Evolutionary conservation across 345 rosid species (phyloP).

Genomic region (Bretschneidera sinensis): DNA sequence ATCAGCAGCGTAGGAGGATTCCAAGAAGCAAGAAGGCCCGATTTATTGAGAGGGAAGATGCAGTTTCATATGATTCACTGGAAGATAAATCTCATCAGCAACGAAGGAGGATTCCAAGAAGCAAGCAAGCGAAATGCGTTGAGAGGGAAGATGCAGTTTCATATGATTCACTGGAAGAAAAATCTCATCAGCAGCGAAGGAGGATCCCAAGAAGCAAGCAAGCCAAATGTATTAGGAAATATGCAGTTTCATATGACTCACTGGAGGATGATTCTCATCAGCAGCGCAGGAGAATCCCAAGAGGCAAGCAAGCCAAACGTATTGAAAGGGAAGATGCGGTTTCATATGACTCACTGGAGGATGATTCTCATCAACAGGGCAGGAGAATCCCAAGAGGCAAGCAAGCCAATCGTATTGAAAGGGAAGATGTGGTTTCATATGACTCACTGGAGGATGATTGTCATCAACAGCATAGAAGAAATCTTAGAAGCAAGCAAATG

Average conservation of each 20-base stretch:
- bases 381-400: constrained; percentile 19
- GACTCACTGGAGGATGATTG: constrained; percentile 9
- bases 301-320: constrained; percentile 25
- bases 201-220: no score
- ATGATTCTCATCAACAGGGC: constrained; percentile 8
- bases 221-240: constrained; percentile 27
- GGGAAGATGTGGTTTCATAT: constrained; percentile 17
- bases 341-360: constrained; percentile 27
- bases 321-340: constrained; percentile 25
- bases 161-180: no score
- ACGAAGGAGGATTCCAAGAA: no score
- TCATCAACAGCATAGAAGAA: constrained; percentile 13
- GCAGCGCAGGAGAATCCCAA: constrained; percentile 18
- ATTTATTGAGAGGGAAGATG: no score
- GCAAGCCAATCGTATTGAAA: constrained; percentile 13
- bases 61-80: no score
- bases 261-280: constrained; percentile 21
- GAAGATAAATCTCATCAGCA: no score
- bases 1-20: constrained; percentile 25
- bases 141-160: no score
- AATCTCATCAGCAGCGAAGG: no score
- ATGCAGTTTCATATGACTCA: constrained; percentile 39
- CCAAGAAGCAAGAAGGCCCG: no score
- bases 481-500: constrained; percentile 24
- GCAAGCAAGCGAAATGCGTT: no score